A percentile compares a stretch with the other conserved stretches of the same genome.
Evolutionary conservation across 257 asterid species (phyloP).

Genomic region (Nicotiana sylvestris): DNA sequence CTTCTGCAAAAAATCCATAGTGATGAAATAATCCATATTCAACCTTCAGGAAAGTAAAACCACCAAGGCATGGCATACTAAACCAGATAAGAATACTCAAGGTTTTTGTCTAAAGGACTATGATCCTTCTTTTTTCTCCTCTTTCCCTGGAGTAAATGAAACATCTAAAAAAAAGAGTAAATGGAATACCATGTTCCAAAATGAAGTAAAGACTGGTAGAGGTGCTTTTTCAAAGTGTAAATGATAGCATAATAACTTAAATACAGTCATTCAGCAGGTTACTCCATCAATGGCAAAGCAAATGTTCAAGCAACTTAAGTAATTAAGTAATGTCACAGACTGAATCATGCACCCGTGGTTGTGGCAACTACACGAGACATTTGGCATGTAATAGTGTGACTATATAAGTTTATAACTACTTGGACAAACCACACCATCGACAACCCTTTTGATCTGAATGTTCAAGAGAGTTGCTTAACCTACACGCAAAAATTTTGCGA

Average conservation of each 20-base stretch:
- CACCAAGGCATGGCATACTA: not conserved
- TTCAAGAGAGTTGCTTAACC: not conserved
- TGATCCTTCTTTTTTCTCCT: not conserved
- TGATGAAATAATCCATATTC: too few relatives aligned
- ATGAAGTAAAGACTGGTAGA: not conserved
- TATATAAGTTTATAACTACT: not conserved
- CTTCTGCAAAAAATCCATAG: too few relatives aligned
- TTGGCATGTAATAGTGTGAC: not conserved
- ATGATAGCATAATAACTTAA: not conserved
- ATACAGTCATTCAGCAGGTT: not conserved
- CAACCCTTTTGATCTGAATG: not conserved
- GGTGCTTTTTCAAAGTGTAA: not conserved
- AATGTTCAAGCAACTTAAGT: not conserved
- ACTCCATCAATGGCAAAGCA: not conserved
- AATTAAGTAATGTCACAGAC: not conserved
- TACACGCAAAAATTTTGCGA: not conserved
- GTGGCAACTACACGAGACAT: not conserved
- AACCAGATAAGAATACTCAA: not conserved
- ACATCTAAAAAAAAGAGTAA: not conserved
- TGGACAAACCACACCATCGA: not conserved
- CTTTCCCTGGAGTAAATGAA: not conserved
- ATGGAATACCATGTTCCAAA: not conserved
- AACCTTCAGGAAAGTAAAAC: not conserved
- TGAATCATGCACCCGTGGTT: not conserved
- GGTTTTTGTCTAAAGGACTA: not conserved